Evolutionary conservation across 140 eudicot genomes (phyloP).

Genomic region (Flaveria floridana): DNA sequence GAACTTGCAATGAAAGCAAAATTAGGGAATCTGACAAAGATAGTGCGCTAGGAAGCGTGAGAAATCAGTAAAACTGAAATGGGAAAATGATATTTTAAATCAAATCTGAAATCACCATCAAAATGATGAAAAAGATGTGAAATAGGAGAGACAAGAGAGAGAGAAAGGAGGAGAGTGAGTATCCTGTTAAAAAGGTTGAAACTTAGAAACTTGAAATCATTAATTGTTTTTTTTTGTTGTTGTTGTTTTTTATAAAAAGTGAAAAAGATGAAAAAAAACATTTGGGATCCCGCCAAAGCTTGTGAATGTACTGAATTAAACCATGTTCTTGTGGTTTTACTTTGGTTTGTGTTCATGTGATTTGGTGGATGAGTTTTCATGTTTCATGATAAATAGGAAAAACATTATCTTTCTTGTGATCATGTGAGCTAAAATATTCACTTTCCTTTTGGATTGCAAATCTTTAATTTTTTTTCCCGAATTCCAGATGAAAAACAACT

Average conservation of each 20-base stretch:
- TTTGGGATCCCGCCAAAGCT: conserved; percentile 48
- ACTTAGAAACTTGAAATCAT: conserved; percentile 27
- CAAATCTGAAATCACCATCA: conserved; percentile 36
- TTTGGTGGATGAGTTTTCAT: background rate
- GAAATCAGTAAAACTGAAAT: conserved; percentile 38
- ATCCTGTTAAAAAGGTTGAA: conserved; percentile 33
- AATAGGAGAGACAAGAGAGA: conserved; percentile 23
- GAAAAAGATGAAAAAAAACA: conserved; percentile 8
- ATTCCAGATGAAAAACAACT: background rate
- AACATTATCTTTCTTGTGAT: conserved; percentile 33
- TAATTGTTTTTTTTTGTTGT: background rate
- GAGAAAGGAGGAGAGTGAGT: conserved; percentile 13
- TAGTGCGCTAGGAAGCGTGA: conserved; percentile 48
- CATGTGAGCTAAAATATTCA: conserved; percentile 27
- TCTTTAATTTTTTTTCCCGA: background rate
- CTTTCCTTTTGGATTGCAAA: conserved; percentile 7
- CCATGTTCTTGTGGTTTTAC: conserved; percentile 26
- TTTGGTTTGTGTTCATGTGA: conserved; percentile 10
- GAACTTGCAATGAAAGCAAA: conserved; percentile 53
- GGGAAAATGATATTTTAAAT: conserved; percentile 18
- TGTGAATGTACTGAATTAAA: conserved; percentile 17
- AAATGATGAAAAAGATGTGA: conserved; percentile 30
- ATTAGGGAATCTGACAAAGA: conserved; percentile 43
- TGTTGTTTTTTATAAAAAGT: background rate
- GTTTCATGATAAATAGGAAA: background rate